phyloP scores from a whole-genome alignment of 768 basidiomycete genomes.

The Russula earlei region DNA sequence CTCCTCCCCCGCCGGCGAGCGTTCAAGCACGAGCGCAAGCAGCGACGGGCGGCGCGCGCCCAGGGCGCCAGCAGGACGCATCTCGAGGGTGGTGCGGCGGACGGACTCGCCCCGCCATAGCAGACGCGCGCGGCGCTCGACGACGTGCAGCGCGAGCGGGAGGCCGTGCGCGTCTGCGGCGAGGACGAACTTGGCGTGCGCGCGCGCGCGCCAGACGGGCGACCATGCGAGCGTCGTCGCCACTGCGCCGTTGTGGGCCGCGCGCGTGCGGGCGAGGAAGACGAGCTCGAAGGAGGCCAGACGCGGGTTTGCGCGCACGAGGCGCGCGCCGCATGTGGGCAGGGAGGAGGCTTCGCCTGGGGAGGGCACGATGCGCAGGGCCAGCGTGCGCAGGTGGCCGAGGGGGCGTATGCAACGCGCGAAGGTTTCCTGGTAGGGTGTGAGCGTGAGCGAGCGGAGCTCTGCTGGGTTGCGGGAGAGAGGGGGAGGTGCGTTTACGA shows the following conservation, averaged over 20 bases:
- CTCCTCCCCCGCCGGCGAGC: constrained; percentile 19
- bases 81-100: neutral
- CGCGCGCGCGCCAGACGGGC: constrained; percentile 21
- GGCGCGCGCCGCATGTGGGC: constrained; percentile 45
- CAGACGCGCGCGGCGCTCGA: constrained; percentile 1
- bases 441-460: neutral
- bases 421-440: constrained; percentile 42
- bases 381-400: constrained; percentile 51
- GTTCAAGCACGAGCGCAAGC: constrained; percentile 7
- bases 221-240: constrained; percentile 12
- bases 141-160: constrained; percentile 13
- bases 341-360: constrained; percentile 55
- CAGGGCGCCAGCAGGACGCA: constrained; percentile 13
- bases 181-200: constrained; percentile 10
- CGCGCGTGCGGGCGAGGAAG: constrained; percentile 43
- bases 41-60: constrained; percentile 11
- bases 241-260: too few relatives aligned
- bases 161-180: constrained; percentile 16
- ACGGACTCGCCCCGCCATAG: neutral
- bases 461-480: neutral
- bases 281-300: constrained; percentile 54
- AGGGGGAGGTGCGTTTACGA: constrained; percentile 35
- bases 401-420: constrained; percentile 54
- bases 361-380: constrained; percentile 57
- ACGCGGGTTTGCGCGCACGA: constrained; percentile 59